Evolutionary conservation across 441 rosid species (phyloP).

Genomic region (Eugenia klotzschiana): DNA sequence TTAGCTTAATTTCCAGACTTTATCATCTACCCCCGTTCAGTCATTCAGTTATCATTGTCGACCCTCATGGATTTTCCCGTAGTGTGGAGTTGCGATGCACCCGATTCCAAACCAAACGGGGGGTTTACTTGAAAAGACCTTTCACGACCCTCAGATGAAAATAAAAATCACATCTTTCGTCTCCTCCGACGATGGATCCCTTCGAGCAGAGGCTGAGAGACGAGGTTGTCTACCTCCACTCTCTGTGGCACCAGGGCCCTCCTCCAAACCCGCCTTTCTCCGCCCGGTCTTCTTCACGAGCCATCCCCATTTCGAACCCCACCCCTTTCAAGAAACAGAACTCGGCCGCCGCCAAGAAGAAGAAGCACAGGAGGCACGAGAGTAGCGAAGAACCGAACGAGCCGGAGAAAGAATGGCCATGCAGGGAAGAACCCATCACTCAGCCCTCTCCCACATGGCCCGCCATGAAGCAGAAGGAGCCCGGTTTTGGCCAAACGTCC

Average conservation of each 20-base stretch:
- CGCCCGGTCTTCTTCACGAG: not conserved
- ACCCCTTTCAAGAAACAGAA: conserved; percentile 4
- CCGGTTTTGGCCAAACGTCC: not conserved
- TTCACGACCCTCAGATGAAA: not conserved
- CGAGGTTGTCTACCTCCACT: conserved; percentile 58
- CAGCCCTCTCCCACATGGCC: conserved; percentile 18
- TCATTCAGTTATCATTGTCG: not conserved
- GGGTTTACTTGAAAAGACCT: not conserved
- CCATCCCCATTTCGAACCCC: conserved; percentile 10
- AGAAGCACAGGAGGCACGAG: not conserved
- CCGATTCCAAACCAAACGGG: not conserved
- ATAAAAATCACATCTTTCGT: not conserved
- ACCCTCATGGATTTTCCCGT: not conserved
- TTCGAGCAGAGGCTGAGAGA: conserved; percentile 33
- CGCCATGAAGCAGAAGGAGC: conserved; percentile 4
- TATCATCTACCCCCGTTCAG: not conserved
- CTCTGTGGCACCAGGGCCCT: conserved; percentile 63
- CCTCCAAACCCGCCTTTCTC: conserved; percentile 18
- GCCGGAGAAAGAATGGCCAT: conserved; percentile 40
- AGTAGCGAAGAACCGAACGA: conserved; percentile 10
- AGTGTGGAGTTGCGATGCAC: not conserved
- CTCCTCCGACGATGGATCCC: conserved; percentile 15
- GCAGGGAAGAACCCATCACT: not conserved
- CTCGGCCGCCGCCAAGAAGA: not conserved
- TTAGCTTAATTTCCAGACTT: not conserved